A percentile compares a stretch with the other conserved stretches of the same genome.
These are phyloP conservation scores for Yamadazyma spencermartinsiae DNA, from an alignment of 1,139 yeast genomes.

Conservation along the genomic window DNA sequence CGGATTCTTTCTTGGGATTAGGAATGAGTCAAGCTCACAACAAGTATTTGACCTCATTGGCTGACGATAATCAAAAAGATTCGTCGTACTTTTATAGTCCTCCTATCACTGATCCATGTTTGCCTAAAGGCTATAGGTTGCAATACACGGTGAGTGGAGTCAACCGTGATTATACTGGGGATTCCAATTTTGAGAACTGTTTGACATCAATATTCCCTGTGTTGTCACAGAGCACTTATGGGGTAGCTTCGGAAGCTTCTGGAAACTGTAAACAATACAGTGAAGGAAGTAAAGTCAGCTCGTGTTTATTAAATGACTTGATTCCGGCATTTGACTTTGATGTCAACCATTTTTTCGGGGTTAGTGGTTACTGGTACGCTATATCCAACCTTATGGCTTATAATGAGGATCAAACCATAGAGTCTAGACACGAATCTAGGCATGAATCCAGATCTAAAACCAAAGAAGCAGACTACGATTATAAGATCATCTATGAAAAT, in stretches of 20 bases:
- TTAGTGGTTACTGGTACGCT: constrained; percentile 83
- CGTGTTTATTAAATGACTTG: constrained; percentile 53
- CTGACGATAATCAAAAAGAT: constrained; percentile 20
- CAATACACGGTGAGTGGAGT: constrained; percentile 23
- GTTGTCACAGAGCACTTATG: constrained; percentile 37
- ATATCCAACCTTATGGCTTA: constrained; percentile 47
- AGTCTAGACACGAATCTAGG: not conserved
- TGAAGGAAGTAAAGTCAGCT: constrained; percentile 33
- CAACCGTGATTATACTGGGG: constrained; percentile 49
- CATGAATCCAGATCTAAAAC: constrained; percentile 11
- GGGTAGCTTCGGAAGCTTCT: constrained; percentile 18
- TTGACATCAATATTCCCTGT: constrained; percentile 53
- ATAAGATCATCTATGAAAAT: constrained; percentile 39
- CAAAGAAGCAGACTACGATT: constrained; percentile 28
- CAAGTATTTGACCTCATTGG: constrained; percentile 44
- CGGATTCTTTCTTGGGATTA: constrained; percentile 73
- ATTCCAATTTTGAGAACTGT: constrained; percentile 61
- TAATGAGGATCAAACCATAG: constrained; percentile 16
- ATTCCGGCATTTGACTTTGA: constrained; percentile 72
- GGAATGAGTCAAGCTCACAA: constrained; percentile 73
- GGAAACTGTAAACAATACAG: constrained; percentile 32
- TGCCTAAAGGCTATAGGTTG: constrained; percentile 48
- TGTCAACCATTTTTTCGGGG: constrained; percentile 69
- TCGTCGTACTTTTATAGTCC: constrained; percentile 18
- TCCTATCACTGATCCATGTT: constrained; percentile 59